Evolutionary conservation across 1,284 basidiomycete species (phyloP).

Genomic region (Puccinia horiana): DNA sequence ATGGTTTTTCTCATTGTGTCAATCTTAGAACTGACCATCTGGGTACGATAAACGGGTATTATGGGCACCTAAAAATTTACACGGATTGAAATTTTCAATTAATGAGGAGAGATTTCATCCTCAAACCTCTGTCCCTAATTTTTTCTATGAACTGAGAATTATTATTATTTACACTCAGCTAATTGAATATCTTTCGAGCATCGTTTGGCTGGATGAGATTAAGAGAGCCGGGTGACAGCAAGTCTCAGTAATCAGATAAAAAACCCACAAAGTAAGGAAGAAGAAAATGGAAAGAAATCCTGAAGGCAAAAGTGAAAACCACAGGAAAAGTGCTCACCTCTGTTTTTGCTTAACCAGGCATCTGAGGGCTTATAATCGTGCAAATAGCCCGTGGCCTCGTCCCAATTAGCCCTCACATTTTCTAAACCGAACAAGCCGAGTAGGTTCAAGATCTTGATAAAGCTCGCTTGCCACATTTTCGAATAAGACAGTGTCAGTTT

Average conservation of each 20-base stretch:
- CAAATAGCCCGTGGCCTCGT: slow-evolving; percentile 28
- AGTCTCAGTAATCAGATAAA: too few species aligned
- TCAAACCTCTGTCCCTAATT: background rate
- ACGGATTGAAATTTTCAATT: background rate
- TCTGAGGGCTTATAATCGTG: slow-evolving; percentile 24
- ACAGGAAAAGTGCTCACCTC: slow-evolving; percentile 1
- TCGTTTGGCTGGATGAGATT: background rate
- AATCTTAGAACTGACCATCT: background rate
- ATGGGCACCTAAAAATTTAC: background rate
- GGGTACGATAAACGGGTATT: slow-evolving; percentile 26
- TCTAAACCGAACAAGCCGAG: background rate
- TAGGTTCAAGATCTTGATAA: background rate
- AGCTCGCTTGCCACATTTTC: too few species aligned
- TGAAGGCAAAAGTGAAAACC: background rate
- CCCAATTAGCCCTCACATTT: slow-evolving; percentile 20
- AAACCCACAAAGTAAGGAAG: too few species aligned
- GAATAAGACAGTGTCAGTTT: too few species aligned
- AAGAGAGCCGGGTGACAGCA: too few species aligned
- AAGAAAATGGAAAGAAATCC: too few species aligned
- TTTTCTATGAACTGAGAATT: background rate
- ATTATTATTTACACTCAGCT: slow-evolving; percentile 10
- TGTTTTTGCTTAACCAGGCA: slow-evolving; percentile 14
- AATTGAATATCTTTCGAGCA: slow-evolving; percentile 3
- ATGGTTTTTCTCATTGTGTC: too few species aligned
- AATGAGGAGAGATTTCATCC: background rate